phyloP scores from a whole-genome alignment of 2,329 filamentous ascomycete species.

The Blumeria graminis region DNA sequence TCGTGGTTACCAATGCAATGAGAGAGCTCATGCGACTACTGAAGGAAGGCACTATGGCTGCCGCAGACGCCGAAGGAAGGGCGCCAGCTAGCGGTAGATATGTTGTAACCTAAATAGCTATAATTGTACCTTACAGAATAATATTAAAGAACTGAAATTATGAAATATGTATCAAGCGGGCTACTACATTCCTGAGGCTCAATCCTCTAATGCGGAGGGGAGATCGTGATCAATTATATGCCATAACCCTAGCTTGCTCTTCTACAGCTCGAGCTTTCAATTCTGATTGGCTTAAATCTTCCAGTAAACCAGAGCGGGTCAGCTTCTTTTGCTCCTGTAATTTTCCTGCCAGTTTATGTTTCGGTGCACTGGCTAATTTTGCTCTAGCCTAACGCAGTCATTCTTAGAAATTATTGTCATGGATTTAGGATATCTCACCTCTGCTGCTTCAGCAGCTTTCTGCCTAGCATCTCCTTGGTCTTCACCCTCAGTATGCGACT shows the following conservation, averaged over 20 bases:
- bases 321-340: constrained; percentile 54
- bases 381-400: constrained; percentile 3
- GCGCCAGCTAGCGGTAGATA: constrained; percentile 64
- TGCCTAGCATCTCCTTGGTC: constrained; percentile 34
- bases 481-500: constrained; percentile 19
- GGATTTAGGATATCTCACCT: constrained; percentile 30
- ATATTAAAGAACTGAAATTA: neutral
- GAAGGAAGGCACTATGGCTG: constrained; percentile 74
- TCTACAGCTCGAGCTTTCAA: constrained; percentile 38
- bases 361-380: constrained; percentile 23
- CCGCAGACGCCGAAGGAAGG: constrained; percentile 63
- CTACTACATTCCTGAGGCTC: neutral
- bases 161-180: neutral
- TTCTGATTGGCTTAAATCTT: constrained; percentile 42
- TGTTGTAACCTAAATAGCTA: constrained; percentile 41
- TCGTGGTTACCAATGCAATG: constrained; percentile 77
- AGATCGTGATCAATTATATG: constrained; percentile 22
- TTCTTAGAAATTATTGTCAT: neutral
- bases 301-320: constrained; percentile 42
- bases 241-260: constrained; percentile 28
- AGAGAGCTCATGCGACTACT: constrained; percentile 68
- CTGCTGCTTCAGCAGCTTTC: constrained; percentile 59
- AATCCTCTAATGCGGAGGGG: neutral
- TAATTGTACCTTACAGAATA: neutral
- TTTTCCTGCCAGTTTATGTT: constrained; percentile 40